A percentile compares a stretch with the other conserved stretches of the same genome.
Evolutionary conservation across 2,329 filamentous ascomycete genomes (phyloP).

Genomic region (Xylaria sp.): DNA sequence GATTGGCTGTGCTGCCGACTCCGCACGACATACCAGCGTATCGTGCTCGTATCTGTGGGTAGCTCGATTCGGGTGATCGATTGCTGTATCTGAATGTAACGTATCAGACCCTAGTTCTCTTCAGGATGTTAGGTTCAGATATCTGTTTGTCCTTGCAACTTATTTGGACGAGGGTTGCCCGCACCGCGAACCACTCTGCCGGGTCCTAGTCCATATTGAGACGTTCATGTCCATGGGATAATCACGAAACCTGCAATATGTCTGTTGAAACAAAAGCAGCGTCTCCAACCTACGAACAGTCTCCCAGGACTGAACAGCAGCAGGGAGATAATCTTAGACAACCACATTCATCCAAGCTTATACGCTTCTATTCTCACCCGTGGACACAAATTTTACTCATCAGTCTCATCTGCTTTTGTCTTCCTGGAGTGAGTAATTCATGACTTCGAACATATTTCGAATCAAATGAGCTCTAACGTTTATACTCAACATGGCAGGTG

Average conservation of each 20-base stretch:
- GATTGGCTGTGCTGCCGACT: conserved; percentile 12
- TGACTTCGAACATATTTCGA: neutral
- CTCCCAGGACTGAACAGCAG: neutral
- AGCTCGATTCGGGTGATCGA: neutral
- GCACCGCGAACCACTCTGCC: neutral
- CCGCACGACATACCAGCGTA: neutral
- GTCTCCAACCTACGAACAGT: neutral
- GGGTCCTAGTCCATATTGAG: neutral
- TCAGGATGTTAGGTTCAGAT: neutral
- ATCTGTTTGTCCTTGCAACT: neutral
- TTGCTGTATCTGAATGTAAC: conserved; percentile 14
- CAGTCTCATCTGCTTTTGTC: conserved; percentile 36
- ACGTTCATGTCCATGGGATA: neutral
- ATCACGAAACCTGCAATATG: conserved; percentile 6
- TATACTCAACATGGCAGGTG: conserved; percentile 19
- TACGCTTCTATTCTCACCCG: conserved; percentile 33
- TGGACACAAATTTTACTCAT: conserved; percentile 38
- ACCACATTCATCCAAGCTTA: conserved; percentile 20
- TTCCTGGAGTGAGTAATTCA: conserved; percentile 29
- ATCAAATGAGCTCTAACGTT: neutral
- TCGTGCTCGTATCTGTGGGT: neutral
- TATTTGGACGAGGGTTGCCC: conserved; percentile 7
- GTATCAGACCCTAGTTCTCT: neutral
- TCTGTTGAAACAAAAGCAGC: conserved; percentile 14
- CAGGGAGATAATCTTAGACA: neutral